These are phyloP conservation scores for Agapanthus africanus DNA, from an alignment of 106 monocot species.

Conservation along the genomic window DNA sequence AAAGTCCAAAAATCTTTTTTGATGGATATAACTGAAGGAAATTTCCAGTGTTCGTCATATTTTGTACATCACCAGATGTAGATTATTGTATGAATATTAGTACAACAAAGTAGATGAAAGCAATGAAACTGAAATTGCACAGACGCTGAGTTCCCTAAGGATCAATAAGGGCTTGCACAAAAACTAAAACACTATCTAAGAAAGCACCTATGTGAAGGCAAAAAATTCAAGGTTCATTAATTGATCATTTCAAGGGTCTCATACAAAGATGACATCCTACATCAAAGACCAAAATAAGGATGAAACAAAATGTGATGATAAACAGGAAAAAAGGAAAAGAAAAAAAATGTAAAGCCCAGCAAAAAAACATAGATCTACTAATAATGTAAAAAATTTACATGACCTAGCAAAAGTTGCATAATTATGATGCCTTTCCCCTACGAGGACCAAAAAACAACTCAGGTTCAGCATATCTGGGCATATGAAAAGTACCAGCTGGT, in stretches of 20 bases:
- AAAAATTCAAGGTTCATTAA: constrained; percentile 12
- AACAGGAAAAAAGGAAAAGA: not conserved
- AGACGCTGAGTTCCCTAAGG: not conserved
- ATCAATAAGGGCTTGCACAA: not conserved
- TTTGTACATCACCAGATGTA: no score
- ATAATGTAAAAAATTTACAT: constrained; percentile 14
- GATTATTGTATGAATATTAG: not conserved
- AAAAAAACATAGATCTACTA: constrained; percentile 20
- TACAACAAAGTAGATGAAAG: not conserved
- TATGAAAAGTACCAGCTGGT: not conserved
- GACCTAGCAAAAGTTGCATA: constrained; percentile 7
- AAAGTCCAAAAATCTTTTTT: no score
- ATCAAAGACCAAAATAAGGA: constrained; percentile 6
- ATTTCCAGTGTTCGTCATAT: no score
- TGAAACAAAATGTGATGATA: constrained; percentile 3
- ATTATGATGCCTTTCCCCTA: constrained; percentile 18
- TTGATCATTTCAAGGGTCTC: constrained; percentile 8
- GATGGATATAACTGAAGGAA: no score
- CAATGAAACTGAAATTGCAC: not conserved
- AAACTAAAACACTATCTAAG: no score
- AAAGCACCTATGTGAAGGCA: not conserved
- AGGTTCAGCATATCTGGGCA: not conserved
- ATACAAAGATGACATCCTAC: constrained; percentile 10
- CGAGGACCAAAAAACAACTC: constrained; percentile 7
- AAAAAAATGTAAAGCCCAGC: constrained; percentile 1